Base-by-base conservation (phyloP, 2,329 filamentous ascomycete species). In the Colletotrichum lini region DNA sequence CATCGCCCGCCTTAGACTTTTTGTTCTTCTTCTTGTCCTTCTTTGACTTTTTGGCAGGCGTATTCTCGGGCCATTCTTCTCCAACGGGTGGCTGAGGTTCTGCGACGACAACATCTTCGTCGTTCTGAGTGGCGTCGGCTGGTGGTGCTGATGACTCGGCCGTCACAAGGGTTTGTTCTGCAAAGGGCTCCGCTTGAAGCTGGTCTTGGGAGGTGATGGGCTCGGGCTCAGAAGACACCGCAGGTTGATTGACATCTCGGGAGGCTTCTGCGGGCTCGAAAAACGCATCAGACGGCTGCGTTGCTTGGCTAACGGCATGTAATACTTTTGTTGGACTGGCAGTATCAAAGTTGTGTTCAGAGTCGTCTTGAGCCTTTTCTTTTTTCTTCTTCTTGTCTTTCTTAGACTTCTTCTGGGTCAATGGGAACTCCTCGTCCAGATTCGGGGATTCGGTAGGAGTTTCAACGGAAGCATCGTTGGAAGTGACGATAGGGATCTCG, bases 21-120 rank as follows among this genome's bases (percentile, higher is more conserved):
- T 72, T 67, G 47, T 49, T 65, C 52, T 71, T 71, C 58, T 75
- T 75, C 53, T 70, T 77, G 63, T 75, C 70, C 35, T 73, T 75
- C 64, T 76, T 76, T 8, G 73, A 72, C 52, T 62, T 72, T 49
- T 71, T 70, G 21, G 47, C 35, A 8, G 53, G n/a, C 21, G 44
- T 15, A 15, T 16, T n/a, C 18, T 60, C 52, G 4, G 59, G 38
- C 67, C 59, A 53, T 15, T 67, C 71, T 23, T 44, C 58, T 5
- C 45, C 56, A 12, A 13, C 26, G 12, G 35, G 49, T 8, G 35
- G 45, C 16, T 45, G 42, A 35, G 26, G 30, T 16, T 70, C 62
- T 16, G 26, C 9, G 9, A 9, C 54, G 38, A 50, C 54, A 44
- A n/a, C 8, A 38, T 65, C 42, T 18, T 40, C 35, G 26, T 53